Conservation (phyloP, 345 rosid species). For the Aquilaria sinensis region DNA sequence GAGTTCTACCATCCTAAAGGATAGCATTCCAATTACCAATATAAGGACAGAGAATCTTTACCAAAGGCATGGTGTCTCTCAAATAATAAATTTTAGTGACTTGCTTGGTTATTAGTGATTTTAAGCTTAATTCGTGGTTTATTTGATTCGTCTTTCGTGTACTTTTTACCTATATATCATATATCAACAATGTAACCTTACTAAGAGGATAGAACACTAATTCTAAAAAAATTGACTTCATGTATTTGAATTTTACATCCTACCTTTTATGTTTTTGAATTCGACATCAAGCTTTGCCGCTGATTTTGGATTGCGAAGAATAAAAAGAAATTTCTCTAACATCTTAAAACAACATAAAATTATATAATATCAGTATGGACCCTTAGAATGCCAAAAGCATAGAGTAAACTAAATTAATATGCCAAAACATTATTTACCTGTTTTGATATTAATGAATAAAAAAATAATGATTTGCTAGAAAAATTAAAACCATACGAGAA, state of each 20-base stretch:
- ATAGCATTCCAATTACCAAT: neutral
- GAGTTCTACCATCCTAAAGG: neutral
- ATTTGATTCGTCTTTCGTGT: constrained; percentile 72
- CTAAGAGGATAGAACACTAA: neutral
- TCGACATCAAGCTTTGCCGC: constrained; percentile 61
- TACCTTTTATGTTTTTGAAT: constrained; percentile 64
- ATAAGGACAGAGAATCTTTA: neutral
- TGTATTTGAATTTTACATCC: neutral
- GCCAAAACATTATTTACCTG: neutral
- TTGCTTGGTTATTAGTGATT: constrained; percentile 65
- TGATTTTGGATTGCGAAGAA: constrained; percentile 58
- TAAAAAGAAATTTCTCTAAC: constrained; percentile 53
- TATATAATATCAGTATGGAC: too few relatives aligned
- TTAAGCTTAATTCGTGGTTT: constrained; percentile 92
- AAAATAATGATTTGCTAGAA: neutral
- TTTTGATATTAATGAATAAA: neutral
- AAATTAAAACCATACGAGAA: neutral
- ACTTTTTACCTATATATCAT: constrained; percentile 47
- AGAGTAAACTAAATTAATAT: neutral
- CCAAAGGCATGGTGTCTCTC: neutral
- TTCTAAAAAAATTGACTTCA: neutral
- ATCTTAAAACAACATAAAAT: constrained; percentile 28
- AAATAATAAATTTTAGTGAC: neutral
- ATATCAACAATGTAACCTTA: constrained; percentile 5
- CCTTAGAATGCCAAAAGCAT: neutral